phyloP scores from a whole-genome alignment of 108 stramenopile species.

The Nitzschia sp. region DNA sequence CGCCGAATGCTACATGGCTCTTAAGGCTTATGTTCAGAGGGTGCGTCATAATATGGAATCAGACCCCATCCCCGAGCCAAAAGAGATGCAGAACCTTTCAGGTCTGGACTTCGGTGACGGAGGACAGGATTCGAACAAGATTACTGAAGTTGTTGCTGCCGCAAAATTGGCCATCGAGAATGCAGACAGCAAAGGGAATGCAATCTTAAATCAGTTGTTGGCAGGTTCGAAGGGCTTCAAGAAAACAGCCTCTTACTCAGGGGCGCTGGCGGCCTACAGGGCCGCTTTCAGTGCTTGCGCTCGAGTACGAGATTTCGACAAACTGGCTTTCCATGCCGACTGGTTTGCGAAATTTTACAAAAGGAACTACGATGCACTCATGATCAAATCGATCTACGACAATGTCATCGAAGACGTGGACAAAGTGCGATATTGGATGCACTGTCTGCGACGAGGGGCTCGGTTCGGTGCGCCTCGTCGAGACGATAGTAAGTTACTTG shows the following conservation, averaged over 20 bases:
- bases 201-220: constrained; percentile 37
- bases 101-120: constrained; percentile 18
- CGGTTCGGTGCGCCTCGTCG: constrained; percentile 21
- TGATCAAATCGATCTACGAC: constrained; percentile 78
- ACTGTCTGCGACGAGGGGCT: constrained; percentile 32
- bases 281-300: constrained; percentile 74
- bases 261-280: constrained; percentile 53
- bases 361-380: constrained; percentile 86
- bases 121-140: constrained; percentile 43
- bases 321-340: constrained; percentile 71
- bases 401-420: constrained; percentile 85
- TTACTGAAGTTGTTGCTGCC: constrained; percentile 34
- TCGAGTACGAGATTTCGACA: constrained; percentile 68
- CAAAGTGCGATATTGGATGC: constrained; percentile 72
- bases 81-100: constrained; percentile 22
- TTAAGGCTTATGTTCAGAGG: constrained; percentile 79
- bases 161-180: constrained; percentile 48
- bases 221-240: not conserved
- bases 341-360: constrained; percentile 86
- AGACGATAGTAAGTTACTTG: constrained; percentile 12
- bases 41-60: constrained; percentile 66
- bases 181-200: constrained; percentile 55
- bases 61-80: constrained; percentile 74
- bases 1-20: constrained; percentile 77
- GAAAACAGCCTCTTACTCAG: constrained; percentile 43